A percentile compares a stretch with the other conserved stretches of the same genome.
These are phyloP conservation scores for Ustulina deusta DNA, from an alignment of 2,329 filamentous ascomycete species.

Conservation along the genomic window DNA sequence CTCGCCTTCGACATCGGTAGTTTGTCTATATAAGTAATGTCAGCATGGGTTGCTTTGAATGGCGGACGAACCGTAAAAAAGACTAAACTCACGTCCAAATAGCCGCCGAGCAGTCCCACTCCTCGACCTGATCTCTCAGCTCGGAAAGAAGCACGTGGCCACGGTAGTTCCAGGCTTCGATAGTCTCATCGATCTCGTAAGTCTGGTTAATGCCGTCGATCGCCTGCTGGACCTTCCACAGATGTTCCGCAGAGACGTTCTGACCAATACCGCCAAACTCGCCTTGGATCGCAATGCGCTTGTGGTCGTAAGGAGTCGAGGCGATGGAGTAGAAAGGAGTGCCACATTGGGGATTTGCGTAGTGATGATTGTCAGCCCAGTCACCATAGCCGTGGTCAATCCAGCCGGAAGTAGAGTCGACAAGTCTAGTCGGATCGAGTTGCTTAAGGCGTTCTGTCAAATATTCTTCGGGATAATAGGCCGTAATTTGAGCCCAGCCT, in stretches of 20 bases:
- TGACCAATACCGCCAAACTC: slow-evolving; percentile 78
- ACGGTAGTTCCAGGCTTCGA: slow-evolving; percentile 75
- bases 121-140: slow-evolving; percentile 69
- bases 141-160: slow-evolving; percentile 70
- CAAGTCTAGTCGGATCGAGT: slow-evolving; percentile 72
- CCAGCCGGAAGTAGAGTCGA: slow-evolving; percentile 75
- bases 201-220: slow-evolving; percentile 73
- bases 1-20: slow-evolving; percentile 79
- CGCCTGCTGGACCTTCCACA: slow-evolving; percentile 73
- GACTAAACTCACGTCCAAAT: slow-evolving; percentile 68
- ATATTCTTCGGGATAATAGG: slow-evolving; percentile 65
- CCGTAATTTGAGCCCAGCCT: slow-evolving; percentile 73
- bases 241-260: slow-evolving; percentile 71
- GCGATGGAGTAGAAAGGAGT: slow-evolving; percentile 73
- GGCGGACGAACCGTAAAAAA: neutral
- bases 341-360: slow-evolving; percentile 77
- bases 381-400: slow-evolving; percentile 75
- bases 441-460: slow-evolving; percentile 66
- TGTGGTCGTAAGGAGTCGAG: slow-evolving; percentile 67
- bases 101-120: slow-evolving; percentile 73
- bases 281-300: slow-evolving; percentile 75
- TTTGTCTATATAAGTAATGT: slow-evolving; percentile 60
- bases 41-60: slow-evolving; percentile 11
- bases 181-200: slow-evolving; percentile 71
- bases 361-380: slow-evolving; percentile 77